phyloP scores from a whole-genome alignment of 495 filamentous ascomycete genomes.

The Neurospora sublineolata region DNA sequence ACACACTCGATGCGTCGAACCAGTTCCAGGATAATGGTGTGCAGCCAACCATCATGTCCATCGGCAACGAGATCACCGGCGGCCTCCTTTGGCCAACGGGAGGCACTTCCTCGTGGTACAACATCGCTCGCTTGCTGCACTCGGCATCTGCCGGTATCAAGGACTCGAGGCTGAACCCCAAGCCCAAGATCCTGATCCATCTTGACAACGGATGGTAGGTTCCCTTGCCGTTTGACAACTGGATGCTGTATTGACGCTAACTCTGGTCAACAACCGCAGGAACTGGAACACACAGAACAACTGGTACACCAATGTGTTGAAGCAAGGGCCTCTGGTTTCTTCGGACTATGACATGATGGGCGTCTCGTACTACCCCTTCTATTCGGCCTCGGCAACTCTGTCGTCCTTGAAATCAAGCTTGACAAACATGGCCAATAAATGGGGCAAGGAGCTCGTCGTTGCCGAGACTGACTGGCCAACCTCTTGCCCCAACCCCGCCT shows the following conservation, averaged over 20 bases:
- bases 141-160: slow-evolving; percentile 52
- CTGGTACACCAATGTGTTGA: slow-evolving; percentile 49
- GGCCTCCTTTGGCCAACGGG: slow-evolving; percentile 58
- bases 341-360: slow-evolving; percentile 60
- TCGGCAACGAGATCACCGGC: slow-evolving; percentile 57
- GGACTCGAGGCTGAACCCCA: slow-evolving; percentile 42
- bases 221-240: neutral
- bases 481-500: slow-evolving; percentile 42
- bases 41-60: slow-evolving; percentile 49
- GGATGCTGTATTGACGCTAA: neutral
- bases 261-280: slow-evolving; percentile 10
- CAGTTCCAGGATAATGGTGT: slow-evolving; percentile 43
- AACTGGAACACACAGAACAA: slow-evolving; percentile 51
- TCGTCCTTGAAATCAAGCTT: slow-evolving; percentile 43
- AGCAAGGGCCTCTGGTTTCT: slow-evolving; percentile 35
- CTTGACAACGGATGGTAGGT: slow-evolving; percentile 52
- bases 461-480: slow-evolving; percentile 59
- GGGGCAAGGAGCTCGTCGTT: slow-evolving; percentile 49
- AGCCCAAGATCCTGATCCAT: slow-evolving; percentile 57
- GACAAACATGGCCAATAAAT: slow-evolving; percentile 45
- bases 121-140: slow-evolving; percentile 50
- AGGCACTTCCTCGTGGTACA: slow-evolving; percentile 35
- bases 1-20: slow-evolving; percentile 51
- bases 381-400: slow-evolving; percentile 42
- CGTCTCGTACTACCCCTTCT: slow-evolving; percentile 64